phyloP scores from a whole-genome alignment of 2,329 filamentous ascomycete species.

The Paecilomyces formosus region DNA sequence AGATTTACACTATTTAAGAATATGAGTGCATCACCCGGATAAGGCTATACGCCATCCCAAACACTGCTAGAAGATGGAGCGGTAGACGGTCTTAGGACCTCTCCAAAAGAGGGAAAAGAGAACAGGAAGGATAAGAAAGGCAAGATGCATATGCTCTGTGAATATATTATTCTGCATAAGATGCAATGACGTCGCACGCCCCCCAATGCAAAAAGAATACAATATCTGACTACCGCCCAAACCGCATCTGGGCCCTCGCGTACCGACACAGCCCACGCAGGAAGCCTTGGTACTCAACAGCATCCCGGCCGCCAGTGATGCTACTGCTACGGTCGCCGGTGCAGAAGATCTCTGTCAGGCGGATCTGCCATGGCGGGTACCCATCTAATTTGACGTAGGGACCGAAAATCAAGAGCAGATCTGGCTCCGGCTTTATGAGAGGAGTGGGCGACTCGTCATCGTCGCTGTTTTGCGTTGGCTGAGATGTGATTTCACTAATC shows the following conservation, averaged over 20 bases:
- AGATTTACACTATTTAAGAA: not conserved
- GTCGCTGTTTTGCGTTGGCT: constrained; percentile 11
- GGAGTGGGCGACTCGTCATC: not conserved
- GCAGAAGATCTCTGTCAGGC: constrained; percentile 86
- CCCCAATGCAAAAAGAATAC: not conserved
- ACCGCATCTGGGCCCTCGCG: constrained; percentile 79
- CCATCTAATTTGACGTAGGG: constrained; percentile 77
- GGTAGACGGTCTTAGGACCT: not conserved
- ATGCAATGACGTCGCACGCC: not conserved
- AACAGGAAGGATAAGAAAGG: not conserved
- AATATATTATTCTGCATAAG: not conserved
- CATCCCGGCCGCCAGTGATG: constrained; percentile 29
- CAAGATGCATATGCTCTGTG: not conserved
- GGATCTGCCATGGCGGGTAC: constrained; percentile 94
- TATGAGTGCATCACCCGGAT: not conserved
- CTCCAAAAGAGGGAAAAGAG: not conserved
- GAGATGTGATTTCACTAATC: constrained; percentile 52
- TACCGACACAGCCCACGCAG: constrained; percentile 76
- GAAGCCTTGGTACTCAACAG: constrained; percentile 90
- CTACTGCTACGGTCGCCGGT: constrained; percentile 38
- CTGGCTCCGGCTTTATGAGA: constrained; percentile 74
- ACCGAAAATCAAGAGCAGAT: constrained; percentile 80
- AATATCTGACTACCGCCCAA: constrained; percentile 49
- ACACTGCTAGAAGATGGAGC: not conserved
- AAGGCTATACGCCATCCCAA: not conserved